Conservation (phyloP, 148 eudicot species). For the Rhododendron williamsianum region DNA sequence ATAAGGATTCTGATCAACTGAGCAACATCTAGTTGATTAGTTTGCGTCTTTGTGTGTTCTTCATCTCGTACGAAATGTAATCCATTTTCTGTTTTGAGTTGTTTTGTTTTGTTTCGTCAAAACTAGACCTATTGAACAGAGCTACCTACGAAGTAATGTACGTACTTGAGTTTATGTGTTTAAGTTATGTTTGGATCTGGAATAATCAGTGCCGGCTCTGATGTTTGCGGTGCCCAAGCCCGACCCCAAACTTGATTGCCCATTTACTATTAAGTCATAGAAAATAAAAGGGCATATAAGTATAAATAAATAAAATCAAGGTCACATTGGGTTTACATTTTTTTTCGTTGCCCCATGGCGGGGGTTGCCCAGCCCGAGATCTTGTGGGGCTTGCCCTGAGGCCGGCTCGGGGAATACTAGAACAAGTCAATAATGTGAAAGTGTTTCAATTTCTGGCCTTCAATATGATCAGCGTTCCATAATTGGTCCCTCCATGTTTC, state of each 20-base stretch:
- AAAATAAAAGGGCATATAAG: no score
- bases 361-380: no score
- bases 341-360: no score
- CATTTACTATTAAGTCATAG: no score
- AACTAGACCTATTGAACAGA: neutral
- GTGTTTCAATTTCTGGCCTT: neutral
- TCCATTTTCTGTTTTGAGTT: neutral
- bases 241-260: no score
- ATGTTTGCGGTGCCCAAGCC: no score
- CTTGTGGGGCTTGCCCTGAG: no score
- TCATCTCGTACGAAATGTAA: neutral
- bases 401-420: neutral
- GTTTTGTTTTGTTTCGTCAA: neutral
- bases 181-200: neutral
- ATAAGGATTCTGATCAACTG: neutral
- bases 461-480: neutral
- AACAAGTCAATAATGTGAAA: neutral
- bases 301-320: no score
- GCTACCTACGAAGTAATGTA: neutral
- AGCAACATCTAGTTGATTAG: neutral
- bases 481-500: neutral
- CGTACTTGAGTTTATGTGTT: neutral
- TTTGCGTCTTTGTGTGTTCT: neutral
- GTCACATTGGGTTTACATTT: no score
- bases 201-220: no score